Base-by-base conservation (phyloP, 2,329 filamentous ascomycete genomes). In the Penicillium frequentans region DNA sequence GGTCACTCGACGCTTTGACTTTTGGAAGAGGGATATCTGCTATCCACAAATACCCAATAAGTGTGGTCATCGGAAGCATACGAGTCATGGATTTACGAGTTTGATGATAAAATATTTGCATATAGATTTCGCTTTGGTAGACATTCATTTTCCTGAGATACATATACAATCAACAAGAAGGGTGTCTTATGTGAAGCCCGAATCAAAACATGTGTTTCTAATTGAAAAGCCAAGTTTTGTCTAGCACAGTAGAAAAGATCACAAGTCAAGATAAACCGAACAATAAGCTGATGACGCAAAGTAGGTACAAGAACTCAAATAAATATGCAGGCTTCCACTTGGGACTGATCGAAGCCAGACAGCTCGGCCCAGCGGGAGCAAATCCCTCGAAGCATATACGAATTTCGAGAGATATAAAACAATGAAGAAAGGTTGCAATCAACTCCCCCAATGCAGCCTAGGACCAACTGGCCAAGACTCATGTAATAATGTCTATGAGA, bases 391-490 rank as follows among this genome's bases (percentile, higher is more conserved):
- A 21, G n/a, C 47, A 53, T 58, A 44, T 31, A 58, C 31, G 2
- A 7, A 50, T 39, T 31, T 42, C 19, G 31, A 57, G 43, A 47
- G 33, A 53, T 49, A 16, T 53, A 4, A 61, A 60, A 7, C 19
- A 51, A 47, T 33, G 43, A 47, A 48, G 26, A 55, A 52, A 44
- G 45, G 14, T 2, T 42, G 19, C 11, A 42, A 42, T 31, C 35
- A 54, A 66, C 67, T 62, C 65, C 62, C 60, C 54, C 57, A 31
- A 66, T 66, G 67, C 64, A 55, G 13, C 52, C 49, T 62, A 56
- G n/a, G 39, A 58, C 48, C 27, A 52, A 42, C 8, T 46, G 19
- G 29, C 48, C 44, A 52, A 46, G 24, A 45, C 42, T 49, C 39
- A 46, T 19, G 45, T 45, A 52, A 50, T 48, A 42, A 54, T 39